phyloP scores from a whole-genome alignment of 345 rosid genomes.

The Physaria fendleri region DNA sequence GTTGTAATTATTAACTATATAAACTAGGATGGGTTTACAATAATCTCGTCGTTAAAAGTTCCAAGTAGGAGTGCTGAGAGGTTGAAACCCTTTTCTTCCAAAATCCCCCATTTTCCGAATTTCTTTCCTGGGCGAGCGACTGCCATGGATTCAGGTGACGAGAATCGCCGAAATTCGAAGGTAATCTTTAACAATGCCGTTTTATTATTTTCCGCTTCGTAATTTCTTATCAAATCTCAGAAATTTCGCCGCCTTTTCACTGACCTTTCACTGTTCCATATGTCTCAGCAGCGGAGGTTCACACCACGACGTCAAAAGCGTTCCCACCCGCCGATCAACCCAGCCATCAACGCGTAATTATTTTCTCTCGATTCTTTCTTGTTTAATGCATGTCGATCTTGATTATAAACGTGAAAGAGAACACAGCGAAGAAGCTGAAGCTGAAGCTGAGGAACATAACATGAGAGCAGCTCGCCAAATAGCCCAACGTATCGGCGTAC shows the following conservation, averaged over 20 bases:
- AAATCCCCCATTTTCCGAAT: background rate
- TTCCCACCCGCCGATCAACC: constrained; percentile 2
- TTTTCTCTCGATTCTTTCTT: background rate
- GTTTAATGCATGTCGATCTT: background rate
- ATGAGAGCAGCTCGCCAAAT: constrained; percentile 11
- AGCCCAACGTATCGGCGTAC: constrained; percentile 18
- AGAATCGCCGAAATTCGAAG: constrained; percentile 7
- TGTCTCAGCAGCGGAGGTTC: constrained; percentile 24
- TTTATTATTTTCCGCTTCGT: background rate
- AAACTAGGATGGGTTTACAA: no score
- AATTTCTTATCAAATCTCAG: background rate
- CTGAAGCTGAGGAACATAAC: constrained; percentile 17
- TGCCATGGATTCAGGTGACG: constrained; percentile 25
- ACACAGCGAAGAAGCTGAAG: constrained; percentile 28
- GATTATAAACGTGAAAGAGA: background rate
- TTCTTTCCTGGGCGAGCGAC: constrained; percentile 19
- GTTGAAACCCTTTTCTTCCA: background rate
- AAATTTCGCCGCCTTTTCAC: constrained; percentile 1
- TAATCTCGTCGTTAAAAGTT: no score
- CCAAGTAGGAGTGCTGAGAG: no score
- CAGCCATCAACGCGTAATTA: background rate
- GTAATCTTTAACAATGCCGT: background rate
- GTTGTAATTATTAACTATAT: no score
- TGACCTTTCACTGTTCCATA: constrained; percentile 1
- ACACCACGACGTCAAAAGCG: constrained; percentile 11